Percentiles rank a stretch among this genome's conserved stretches.
Conservation (phyloP, 2,329 filamentous ascomycete species). For the Penicillium brasilianum region DNA sequence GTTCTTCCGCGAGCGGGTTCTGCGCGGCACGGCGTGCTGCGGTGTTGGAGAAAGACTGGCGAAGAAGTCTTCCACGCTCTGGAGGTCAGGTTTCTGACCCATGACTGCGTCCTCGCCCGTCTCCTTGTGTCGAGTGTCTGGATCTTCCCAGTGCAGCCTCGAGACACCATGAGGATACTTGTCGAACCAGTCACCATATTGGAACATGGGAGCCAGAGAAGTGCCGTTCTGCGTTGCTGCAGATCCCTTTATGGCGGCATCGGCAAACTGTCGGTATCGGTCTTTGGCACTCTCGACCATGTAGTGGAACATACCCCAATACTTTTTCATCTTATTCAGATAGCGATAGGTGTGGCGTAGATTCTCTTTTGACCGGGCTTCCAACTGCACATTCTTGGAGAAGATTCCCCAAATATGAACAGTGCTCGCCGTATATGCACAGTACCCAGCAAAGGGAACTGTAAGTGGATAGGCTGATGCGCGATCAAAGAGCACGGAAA, state of each 20-base stretch:
- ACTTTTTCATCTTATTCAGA: slow-evolving; percentile 91
- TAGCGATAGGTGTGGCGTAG: slow-evolving; percentile 88
- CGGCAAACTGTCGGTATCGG: slow-evolving; percentile 82
- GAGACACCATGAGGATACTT: slow-evolving; percentile 91
- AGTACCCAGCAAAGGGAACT: slow-evolving; percentile 93
- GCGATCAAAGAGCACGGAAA: slow-evolving; percentile 82
- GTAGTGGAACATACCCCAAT: slow-evolving; percentile 98
- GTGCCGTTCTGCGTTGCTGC: slow-evolving; percentile 44
- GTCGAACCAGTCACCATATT: slow-evolving; percentile 98
- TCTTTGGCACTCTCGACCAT: slow-evolving; percentile 92
- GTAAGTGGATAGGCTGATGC: slow-evolving; percentile 79
- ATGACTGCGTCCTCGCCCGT: slow-evolving; percentile 85
- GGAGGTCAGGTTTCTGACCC: slow-evolving; percentile 85
- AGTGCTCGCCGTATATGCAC: slow-evolving; percentile 88
- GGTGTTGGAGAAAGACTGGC: slow-evolving; percentile 72
- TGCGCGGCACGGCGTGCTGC: slow-evolving; percentile 54
- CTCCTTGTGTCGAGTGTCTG: slow-evolving; percentile 71
- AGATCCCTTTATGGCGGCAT: slow-evolving; percentile 73
- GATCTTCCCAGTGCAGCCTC: slow-evolving; percentile 80
- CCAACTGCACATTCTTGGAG: slow-evolving; percentile 77
- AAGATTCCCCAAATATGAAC: slow-evolving; percentile 95
- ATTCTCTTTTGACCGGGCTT: slow-evolving; percentile 80
- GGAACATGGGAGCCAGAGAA: slow-evolving; percentile 72
- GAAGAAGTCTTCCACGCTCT: slow-evolving; percentile 94
- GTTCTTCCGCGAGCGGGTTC: slow-evolving; percentile 34